phyloP scores from a whole-genome alignment of 345 rosid species.

The Eucalyptus camaldulensis region DNA sequence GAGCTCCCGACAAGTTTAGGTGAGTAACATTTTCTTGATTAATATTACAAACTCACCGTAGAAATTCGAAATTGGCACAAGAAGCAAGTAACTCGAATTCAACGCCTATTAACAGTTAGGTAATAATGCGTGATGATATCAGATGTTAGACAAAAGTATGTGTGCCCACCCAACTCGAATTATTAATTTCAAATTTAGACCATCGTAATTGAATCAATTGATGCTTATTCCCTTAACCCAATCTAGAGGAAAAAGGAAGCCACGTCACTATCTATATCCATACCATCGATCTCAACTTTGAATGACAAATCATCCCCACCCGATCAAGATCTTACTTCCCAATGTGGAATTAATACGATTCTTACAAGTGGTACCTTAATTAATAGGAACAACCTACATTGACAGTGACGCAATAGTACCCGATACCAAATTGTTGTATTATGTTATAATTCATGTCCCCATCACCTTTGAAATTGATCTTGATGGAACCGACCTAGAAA shows the following conservation, averaged over 20 bases:
- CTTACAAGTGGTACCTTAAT: neutral
- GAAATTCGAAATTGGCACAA: neutral
- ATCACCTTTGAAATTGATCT: neutral
- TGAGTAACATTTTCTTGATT: neutral
- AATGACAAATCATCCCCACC: neutral
- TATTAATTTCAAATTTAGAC: neutral
- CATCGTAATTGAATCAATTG: neutral
- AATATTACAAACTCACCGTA: neutral
- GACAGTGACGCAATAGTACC: neutral
- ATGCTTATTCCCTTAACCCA: neutral
- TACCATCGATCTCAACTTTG: neutral
- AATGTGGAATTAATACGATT: neutral
- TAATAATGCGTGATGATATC: neutral
- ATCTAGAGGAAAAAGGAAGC: neutral
- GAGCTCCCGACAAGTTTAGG: neutral
- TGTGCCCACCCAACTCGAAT: fast-evolving
- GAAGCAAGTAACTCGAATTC: neutral
- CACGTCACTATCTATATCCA: neutral
- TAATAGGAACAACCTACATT: neutral
- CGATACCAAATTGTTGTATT: neutral
- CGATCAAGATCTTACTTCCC: neutral
- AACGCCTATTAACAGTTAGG: neutral
- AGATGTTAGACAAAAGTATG: neutral
- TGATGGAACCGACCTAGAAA: neutral
- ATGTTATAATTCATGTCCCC: neutral